Evolutionary conservation across 1,139 yeast genomes (phyloP).

Genomic region (Hansenula sp.): DNA sequence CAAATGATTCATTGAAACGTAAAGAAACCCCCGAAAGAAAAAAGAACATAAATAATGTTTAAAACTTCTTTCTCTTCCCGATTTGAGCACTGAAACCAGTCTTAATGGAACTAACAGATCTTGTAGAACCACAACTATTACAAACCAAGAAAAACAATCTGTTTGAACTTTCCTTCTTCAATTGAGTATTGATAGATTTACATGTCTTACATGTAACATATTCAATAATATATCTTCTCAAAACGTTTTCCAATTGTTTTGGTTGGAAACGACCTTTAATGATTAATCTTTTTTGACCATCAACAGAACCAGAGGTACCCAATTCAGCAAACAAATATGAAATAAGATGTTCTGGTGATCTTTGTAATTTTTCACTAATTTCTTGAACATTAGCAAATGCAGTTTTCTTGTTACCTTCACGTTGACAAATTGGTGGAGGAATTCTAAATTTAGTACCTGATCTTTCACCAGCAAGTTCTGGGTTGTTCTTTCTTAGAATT

Average conservation of each 20-base stretch:
- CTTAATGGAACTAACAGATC: slow-evolving; percentile 96
- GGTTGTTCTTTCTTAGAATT: slow-evolving; percentile 87
- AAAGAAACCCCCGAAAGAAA: no score
- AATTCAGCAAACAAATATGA: slow-evolving; percentile 96
- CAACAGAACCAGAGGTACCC: slow-evolving; percentile 99
- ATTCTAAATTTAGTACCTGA: slow-evolving; percentile 90
- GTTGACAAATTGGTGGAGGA: slow-evolving; percentile 95
- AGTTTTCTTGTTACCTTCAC: slow-evolving; percentile 97
- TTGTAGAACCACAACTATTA: slow-evolving; percentile 95
- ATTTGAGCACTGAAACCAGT: slow-evolving; percentile 99
- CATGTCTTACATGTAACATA: slow-evolving; percentile 98
- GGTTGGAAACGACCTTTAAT: slow-evolving; percentile 98
- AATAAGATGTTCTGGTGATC: slow-evolving; percentile 95
- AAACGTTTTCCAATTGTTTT: slow-evolving; percentile 93
- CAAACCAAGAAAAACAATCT: slow-evolving; percentile 97
- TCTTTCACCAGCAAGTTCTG: slow-evolving; percentile 96
- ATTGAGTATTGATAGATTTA: slow-evolving; percentile 93
- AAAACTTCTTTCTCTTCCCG: slow-evolving; percentile 72
- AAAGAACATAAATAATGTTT: no score
- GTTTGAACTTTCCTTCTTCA: slow-evolving; percentile 92
- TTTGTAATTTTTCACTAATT: slow-evolving; percentile 88
- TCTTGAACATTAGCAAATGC: slow-evolving; percentile 94
- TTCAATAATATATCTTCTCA: slow-evolving; percentile 94
- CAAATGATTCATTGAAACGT: slow-evolving; percentile 1
- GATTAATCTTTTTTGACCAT: slow-evolving; percentile 93